Conservation (phyloP, 148 eudicot species). For the Euryodendron excelsum region DNA sequence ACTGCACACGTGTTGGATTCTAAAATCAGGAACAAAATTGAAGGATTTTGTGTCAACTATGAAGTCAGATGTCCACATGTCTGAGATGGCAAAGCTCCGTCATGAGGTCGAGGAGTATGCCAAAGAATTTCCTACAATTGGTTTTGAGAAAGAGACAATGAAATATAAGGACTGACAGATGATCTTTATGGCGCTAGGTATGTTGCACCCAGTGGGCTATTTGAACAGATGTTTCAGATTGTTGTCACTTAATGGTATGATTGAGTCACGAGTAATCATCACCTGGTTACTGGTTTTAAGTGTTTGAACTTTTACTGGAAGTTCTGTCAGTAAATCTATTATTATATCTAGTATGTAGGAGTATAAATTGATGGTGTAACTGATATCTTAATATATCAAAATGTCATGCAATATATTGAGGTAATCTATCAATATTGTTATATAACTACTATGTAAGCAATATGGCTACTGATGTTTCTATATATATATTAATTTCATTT, state of each 20-base stretch:
- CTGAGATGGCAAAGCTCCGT: constrained; percentile 80
- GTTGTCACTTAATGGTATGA: background rate
- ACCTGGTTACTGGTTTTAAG: background rate
- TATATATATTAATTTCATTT: no score
- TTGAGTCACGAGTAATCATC: background rate
- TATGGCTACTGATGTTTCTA: background rate
- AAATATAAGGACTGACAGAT: constrained; percentile 76
- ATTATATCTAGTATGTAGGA: background rate
- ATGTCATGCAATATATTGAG: background rate
- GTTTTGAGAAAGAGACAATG: constrained; percentile 91
- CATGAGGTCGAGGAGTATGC: constrained; percentile 90
- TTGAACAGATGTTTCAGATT: background rate
- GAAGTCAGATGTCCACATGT: constrained; percentile 49
- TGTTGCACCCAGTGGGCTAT: constrained; percentile 7
- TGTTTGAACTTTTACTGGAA: background rate
- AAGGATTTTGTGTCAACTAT: constrained; percentile 85
- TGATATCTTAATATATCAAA: no score
- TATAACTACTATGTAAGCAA: background rate
- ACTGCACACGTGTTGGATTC: background rate
- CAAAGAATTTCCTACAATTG: constrained; percentile 92
- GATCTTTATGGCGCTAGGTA: background rate
- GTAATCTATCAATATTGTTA: background rate
- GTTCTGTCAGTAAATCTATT: background rate
- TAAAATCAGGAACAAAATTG: constrained; percentile 79
- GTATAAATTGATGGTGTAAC: background rate